These are phyloP conservation scores for Cyclanthera cordifolia DNA, from an alignment of 306 rosid genomes.

Conservation along the genomic window DNA sequence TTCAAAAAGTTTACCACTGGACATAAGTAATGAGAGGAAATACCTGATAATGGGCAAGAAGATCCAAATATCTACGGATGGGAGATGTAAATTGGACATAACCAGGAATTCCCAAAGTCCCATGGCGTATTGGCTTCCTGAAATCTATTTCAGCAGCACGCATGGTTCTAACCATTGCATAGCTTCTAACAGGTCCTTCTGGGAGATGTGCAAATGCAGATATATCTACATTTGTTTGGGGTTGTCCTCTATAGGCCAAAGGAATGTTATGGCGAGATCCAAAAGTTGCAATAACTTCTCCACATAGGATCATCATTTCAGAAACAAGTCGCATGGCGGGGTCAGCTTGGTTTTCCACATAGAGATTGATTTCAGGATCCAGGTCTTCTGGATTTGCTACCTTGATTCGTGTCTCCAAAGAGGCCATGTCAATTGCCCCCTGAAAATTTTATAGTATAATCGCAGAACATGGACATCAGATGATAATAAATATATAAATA, in stretches of 20 bases:
- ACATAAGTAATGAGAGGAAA: slow-evolving; percentile 1
- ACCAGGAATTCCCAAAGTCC: slow-evolving; percentile 77
- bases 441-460: slow-evolving; percentile 25
- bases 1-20: neutral
- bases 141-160: slow-evolving; percentile 97
- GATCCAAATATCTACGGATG: slow-evolving; percentile 91
- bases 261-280: slow-evolving; percentile 73
- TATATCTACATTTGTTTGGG: slow-evolving; percentile 66
- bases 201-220: slow-evolving; percentile 86
- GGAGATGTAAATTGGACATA: slow-evolving; percentile 98
- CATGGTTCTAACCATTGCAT: slow-evolving; percentile 68
- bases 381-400: slow-evolving; percentile 76
- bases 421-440: slow-evolving; percentile 79
- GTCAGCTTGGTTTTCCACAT: slow-evolving; percentile 90
- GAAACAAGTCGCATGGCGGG: slow-evolving; percentile 92
- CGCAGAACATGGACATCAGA: neutral
- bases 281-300: slow-evolving; percentile 78
- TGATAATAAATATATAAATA: neutral
- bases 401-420: slow-evolving; percentile 76
- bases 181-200: slow-evolving; percentile 95
- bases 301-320: slow-evolving; percentile 96
- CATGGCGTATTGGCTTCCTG: slow-evolving; percentile 89
- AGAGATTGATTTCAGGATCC: slow-evolving; percentile 67
- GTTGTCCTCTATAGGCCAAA: slow-evolving; percentile 95
- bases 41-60: slow-evolving; percentile 94